Evolutionary conservation across 345 rosid genomes (phyloP), one percentile per base, ranked within the genome.

Genomic region (Carallia brachiata): DNA sequence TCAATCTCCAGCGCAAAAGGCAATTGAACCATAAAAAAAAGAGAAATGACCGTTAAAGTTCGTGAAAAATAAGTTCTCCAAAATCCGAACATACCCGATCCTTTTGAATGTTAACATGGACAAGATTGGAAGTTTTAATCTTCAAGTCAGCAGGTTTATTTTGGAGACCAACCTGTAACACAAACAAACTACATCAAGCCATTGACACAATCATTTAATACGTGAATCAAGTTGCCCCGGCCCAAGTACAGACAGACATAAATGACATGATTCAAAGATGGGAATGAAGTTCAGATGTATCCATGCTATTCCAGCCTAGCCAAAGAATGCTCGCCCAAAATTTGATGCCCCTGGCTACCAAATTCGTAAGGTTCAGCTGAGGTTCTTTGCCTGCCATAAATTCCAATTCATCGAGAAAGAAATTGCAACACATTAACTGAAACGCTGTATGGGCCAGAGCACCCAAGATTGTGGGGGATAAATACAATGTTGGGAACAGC

Each of bases 161-260:
- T 75, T 89, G 96, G 72, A 92, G 61, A 63, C 99, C 97, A 54
- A 87, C 93, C 99, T 95, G 83, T 71, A 75, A 68, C 48, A 67
- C 15, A 32, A 53, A 52, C 4, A 28, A 40, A 16, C 27, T 19
- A 19, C 10, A 44, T 36, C 10, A 71, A 63, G 27, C 19, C 53
- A 53, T 15, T 53, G 30, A 28, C 17, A 48, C 15, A 32, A 54
- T 27, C 48, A 17, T 56, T 58, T 27, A 56, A 40, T 5, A 59
- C 31, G 23, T 9, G 44, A 65, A 40, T 19, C 23, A 17, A 23
- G 7, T 32, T 32, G 2, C 34, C 34, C 34, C 34, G 4, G 34
- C 34, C 34, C 34, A 32, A 32, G 34, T 32, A 32, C 34, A 32
- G 34, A 32, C 4, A 32, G 34, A 32, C 34, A 32, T 32, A 32